Evolutionary conservation across 2,329 filamentous ascomycete genomes (phyloP).

Genomic region (Aspergillus brunneoviolaceus): DNA sequence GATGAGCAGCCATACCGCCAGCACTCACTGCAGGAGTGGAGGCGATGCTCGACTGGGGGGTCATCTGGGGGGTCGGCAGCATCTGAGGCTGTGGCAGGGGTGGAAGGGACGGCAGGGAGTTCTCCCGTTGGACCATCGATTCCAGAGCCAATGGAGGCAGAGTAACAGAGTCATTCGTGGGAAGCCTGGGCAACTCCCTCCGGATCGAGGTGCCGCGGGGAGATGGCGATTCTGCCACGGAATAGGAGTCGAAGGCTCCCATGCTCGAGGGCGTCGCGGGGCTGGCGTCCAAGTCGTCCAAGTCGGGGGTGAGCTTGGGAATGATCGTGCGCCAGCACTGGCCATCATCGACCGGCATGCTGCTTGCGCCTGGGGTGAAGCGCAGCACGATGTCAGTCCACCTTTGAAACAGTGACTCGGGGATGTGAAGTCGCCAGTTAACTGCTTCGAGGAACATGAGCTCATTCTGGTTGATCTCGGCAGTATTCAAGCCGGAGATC

Average conservation of each 20-base stretch:
- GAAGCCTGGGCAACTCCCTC: conserved; percentile 13
- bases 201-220: conserved; percentile 23
- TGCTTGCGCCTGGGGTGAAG: conserved; percentile 64
- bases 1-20: conserved; percentile 48
- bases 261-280: conserved; percentile 32
- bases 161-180: conserved; percentile 23
- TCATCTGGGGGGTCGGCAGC: conserved; percentile 62
- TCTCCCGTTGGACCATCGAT: conserved; percentile 46
- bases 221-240: conserved; percentile 30
- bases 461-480: conserved; percentile 96
- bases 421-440: conserved; percentile 92
- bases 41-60: conserved; percentile 54
- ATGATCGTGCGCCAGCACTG: conserved; percentile 51
- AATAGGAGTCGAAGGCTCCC: conserved; percentile 27
- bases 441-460: conserved; percentile 86
- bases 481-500: conserved; percentile 91
- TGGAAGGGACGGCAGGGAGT: conserved; percentile 50
- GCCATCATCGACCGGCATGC: conserved; percentile 36
- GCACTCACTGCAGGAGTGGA: conserved; percentile 63
- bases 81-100: conserved; percentile 55
- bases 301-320: conserved; percentile 56
- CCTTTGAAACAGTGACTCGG: conserved; percentile 80
- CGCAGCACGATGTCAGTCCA: conserved; percentile 93
- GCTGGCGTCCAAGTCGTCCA: conserved; percentile 50
- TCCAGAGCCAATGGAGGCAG: conserved; percentile 50